Evolutionary conservation across 495 filamentous ascomycete genomes (phyloP).

Genomic region (Penicillium ochrochloron): DNA sequence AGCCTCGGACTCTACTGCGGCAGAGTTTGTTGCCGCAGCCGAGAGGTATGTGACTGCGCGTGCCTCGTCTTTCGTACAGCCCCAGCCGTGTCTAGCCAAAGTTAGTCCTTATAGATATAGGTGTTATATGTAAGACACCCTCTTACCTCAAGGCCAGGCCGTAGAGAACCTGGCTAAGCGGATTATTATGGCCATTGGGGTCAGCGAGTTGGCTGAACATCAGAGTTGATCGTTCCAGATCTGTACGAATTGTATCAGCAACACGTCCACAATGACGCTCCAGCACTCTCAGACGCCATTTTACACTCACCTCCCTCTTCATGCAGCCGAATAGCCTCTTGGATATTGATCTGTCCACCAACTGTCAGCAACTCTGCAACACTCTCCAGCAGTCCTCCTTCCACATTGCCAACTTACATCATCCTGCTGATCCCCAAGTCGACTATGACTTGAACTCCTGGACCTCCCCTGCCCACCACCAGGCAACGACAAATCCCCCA

Average conservation of each 20-base stretch:
- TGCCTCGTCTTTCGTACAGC: constrained; percentile 70
- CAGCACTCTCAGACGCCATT: neutral
- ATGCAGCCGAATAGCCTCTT: constrained; percentile 94
- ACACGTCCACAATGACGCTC: neutral
- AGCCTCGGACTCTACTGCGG: constrained; percentile 80
- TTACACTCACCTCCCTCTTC: constrained; percentile 69
- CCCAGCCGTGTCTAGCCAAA: constrained; percentile 85
- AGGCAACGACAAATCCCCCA: constrained; percentile 23
- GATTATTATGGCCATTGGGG: constrained; percentile 83
- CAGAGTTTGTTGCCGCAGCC: constrained; percentile 88
- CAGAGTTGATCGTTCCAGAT: constrained; percentile 72
- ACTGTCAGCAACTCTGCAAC: constrained; percentile 7
- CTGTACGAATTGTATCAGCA: constrained; percentile 22
- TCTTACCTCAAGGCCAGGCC: constrained; percentile 85
- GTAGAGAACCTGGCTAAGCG: constrained; percentile 93
- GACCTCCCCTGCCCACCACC: constrained; percentile 25
- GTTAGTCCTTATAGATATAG: constrained; percentile 9
- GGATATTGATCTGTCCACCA: constrained; percentile 71
- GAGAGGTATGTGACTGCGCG: constrained; percentile 82
- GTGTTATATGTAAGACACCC: neutral
- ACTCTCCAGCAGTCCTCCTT: neutral
- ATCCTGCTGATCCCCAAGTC: constrained; percentile 42
- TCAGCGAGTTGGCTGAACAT: constrained; percentile 90
- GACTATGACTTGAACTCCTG: constrained; percentile 41
- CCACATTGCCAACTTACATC: constrained; percentile 42